Conservation (phyloP, 768 basidiomycete species). For the Leucosporidium creatinivorum region DNA sequence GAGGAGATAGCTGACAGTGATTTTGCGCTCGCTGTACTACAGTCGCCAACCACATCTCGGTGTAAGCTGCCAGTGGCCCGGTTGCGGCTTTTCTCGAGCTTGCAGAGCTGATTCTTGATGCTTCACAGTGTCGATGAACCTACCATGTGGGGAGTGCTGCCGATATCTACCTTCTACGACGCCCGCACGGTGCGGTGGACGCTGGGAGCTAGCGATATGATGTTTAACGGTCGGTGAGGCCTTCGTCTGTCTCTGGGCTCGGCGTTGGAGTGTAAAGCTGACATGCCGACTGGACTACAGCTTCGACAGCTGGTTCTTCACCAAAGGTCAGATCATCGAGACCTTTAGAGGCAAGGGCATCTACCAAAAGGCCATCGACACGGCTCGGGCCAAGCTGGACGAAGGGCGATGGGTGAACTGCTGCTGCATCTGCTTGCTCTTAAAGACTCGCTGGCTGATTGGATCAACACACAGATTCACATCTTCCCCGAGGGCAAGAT, state of each 20-base stretch:
- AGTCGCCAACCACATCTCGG: slow-evolving; percentile 94
- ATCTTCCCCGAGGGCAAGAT: slow-evolving; percentile 85
- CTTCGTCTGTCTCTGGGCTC: not conserved
- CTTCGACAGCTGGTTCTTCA: slow-evolving; percentile 74
- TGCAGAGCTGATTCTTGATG: not conserved
- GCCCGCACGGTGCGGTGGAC: slow-evolving; percentile 70
- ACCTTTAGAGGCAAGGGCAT: slow-evolving; percentile 85
- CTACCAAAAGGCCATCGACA: slow-evolving; percentile 75
- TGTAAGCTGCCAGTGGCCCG: slow-evolving; percentile 46
- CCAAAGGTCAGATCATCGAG: slow-evolving; percentile 81
- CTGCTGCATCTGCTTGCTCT: too few species aligned
- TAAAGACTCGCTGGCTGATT: not conserved
- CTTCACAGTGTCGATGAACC: slow-evolving; percentile 66
- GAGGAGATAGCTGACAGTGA: slow-evolving; percentile 1
- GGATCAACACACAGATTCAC: slow-evolving; percentile 56
- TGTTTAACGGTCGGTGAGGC: slow-evolving; percentile 85
- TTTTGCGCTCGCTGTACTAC: slow-evolving; percentile 13
- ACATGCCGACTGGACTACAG: slow-evolving; percentile 44
- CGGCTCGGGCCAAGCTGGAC: slow-evolving; percentile 72
- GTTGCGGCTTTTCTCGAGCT: slow-evolving; percentile 15
- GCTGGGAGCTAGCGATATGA: slow-evolving; percentile 82
- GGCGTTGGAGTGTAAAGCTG: not conserved
- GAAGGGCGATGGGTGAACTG: slow-evolving; percentile 71
- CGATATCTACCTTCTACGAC: slow-evolving; percentile 54
- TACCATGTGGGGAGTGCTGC: slow-evolving; percentile 78